Conservation (phyloP, 2,329 filamentous ascomycete genomes). For the Talaromyces albobiverticillius region DNA sequence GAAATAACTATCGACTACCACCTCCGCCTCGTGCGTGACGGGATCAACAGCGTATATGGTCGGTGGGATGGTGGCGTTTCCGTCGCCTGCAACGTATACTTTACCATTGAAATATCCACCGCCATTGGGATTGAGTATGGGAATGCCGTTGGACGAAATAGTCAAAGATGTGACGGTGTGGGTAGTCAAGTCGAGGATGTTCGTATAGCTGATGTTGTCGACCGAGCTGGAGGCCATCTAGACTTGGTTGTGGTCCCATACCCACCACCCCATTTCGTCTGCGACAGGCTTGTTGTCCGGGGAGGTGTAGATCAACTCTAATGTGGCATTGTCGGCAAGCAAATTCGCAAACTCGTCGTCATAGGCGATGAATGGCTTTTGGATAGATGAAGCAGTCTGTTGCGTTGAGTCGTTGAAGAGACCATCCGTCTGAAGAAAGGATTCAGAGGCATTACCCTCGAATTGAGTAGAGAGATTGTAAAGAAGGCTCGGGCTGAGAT, state of each 20-base stretch:
- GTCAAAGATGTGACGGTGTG: not conserved
- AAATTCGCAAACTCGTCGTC: not conserved
- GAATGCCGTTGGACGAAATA: not conserved
- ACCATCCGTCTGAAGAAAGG: not conserved
- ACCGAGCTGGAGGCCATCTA: not conserved
- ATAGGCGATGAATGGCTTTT: not conserved
- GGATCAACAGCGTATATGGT: not conserved
- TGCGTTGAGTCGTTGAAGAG: not conserved
- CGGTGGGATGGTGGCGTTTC: not conserved
- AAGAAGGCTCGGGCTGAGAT: not conserved
- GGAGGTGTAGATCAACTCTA: not conserved
- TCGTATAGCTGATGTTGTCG: not conserved
- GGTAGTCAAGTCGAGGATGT: not conserved
- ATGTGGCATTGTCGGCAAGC: not conserved
- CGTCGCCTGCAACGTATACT: not conserved
- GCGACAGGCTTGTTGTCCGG: not conserved
- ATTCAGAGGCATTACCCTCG: not conserved
- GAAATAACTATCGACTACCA: not conserved
- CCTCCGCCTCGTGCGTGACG: not conserved
- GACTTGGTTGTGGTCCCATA: conserved; percentile 1
- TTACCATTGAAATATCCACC: not conserved
- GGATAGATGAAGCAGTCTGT: not conserved
- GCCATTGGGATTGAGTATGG: not conserved
- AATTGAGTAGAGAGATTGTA: not conserved
- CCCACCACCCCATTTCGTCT: not conserved